Base-by-base conservation (phyloP, 2,329 filamentous ascomycete species). In the Pseudogymnoascus sp. region DNA sequence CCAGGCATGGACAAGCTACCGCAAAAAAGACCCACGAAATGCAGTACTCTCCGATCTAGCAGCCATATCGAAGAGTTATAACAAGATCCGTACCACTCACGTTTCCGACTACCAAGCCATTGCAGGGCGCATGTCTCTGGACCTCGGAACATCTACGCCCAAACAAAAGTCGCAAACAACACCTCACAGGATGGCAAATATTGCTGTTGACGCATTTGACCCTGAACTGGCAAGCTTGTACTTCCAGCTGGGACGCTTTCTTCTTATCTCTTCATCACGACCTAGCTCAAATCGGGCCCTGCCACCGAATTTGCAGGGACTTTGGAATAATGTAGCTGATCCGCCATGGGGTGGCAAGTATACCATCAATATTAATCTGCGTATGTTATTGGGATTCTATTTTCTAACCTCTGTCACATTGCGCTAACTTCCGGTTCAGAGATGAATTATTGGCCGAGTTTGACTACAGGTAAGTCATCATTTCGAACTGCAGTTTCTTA, bases 331-430 rank as follows among this genome's bases (percentile, higher is more conserved):
- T 1, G 68, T 72, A 7, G 75, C 74, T 61, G 66, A 68, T 6
- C 75, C 76, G 1, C 67, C 73, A 5, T 78, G 76, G 76, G 74
- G 73, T 2, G 72, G 70, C 36, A 77, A 77, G 64, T 78, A 73
- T 63, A 78, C 76, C 4, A 72, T 77, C 63, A 78, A 78, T 65
- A 76, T 77, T 67, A 78, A 78, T 59, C 63, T 74, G 0, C 69
- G 78, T 65, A 74, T 74, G 72, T 57, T 39, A 59, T 9, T 37
- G 12, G 30, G 14, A 4, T 33, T 12, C 30, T 18, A 36, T 16
- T 22, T 37, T 35, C 6, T 22, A 11, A 41, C 9, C 16, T 41
- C 16, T 58, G 22, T 18, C 14, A 16, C 25, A 35, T 20, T 38
- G 30, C 20, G 25, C 37, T 25, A 58, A 35, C 20, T 30, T 36